A percentile compares a stretch with the other conserved stretches of the same genome.
phyloP scores from a whole-genome alignment of 2,329 filamentous ascomycete species.

The Tolypocladium paradoxum region DNA sequence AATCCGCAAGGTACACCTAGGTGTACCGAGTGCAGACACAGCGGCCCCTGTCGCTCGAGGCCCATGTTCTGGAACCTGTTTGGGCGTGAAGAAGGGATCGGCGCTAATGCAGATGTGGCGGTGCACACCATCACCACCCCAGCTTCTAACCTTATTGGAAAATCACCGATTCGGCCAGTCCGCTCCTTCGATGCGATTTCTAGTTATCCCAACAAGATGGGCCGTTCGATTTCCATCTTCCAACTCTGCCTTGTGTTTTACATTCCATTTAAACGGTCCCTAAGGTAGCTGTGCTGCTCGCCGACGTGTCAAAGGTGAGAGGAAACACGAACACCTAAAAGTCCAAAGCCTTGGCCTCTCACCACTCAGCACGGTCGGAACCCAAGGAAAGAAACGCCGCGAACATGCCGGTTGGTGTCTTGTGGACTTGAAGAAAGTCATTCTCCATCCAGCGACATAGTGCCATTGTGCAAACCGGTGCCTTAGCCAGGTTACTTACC shows the following conservation, averaged over 20 bases:
- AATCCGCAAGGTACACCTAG: too few relatives aligned
- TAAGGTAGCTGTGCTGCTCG: not conserved
- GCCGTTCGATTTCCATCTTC: not conserved
- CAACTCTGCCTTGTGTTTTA: not conserved
- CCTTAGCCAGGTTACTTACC: too few relatives aligned
- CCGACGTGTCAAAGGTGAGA: not conserved
- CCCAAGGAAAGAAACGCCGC: not conserved
- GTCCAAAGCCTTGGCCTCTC: not conserved
- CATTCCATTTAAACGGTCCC: not conserved
- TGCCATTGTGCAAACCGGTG: too few relatives aligned
- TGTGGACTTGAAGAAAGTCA: not conserved
- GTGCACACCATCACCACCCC: conserved; percentile 15
- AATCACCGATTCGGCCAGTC: conserved; percentile 1
- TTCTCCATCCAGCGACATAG: too few relatives aligned
- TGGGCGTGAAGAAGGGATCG: conserved; percentile 14
- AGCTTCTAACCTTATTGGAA: conserved; percentile 2
- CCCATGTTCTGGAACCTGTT: conserved; percentile 3
- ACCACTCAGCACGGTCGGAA: not conserved
- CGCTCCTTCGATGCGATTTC: not conserved
- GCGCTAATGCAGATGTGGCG: conserved; percentile 28
- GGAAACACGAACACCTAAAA: not conserved
- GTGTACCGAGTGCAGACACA: too few relatives aligned
- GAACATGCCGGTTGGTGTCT: too few relatives aligned
- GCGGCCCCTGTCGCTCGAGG: not conserved
- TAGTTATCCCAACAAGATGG: not conserved